Evolutionary conservation across 352 stramenopile species (phyloP).

Genomic region (Phytopythium aichiense): DNA sequence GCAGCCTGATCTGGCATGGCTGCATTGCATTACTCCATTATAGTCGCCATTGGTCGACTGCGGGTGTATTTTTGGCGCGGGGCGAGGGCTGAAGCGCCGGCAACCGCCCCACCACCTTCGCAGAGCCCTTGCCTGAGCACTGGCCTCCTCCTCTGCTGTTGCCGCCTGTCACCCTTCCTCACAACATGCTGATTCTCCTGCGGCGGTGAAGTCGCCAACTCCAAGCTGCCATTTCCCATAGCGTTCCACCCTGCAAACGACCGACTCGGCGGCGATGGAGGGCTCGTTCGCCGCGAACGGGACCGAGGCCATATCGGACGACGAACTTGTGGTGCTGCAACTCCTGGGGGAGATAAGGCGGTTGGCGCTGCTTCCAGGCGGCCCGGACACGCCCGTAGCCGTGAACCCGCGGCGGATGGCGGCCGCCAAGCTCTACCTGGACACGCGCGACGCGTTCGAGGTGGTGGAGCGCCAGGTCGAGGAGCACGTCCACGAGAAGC

Average conservation of each 20-base stretch:
- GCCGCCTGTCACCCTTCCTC: not conserved
- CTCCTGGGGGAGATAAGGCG: constrained; percentile 69
- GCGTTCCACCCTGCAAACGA: not conserved
- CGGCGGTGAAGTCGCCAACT: not conserved
- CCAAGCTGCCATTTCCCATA: not conserved
- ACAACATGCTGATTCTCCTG: not conserved
- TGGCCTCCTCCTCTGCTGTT: not conserved
- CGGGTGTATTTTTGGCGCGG: not conserved
- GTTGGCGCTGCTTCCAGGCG: constrained; percentile 22
- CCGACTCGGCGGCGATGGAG: not conserved
- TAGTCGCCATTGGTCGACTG: not conserved
- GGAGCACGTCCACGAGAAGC: constrained; percentile 28
- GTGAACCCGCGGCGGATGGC: constrained; percentile 41
- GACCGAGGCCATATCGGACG: constrained; percentile 8
- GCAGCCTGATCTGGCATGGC: too few relatives aligned
- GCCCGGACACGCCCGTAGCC: constrained; percentile 11
- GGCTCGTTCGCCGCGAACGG: not conserved
- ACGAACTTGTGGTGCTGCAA: constrained; percentile 65
- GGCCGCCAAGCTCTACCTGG: constrained; percentile 67
- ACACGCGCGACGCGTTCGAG: constrained; percentile 73
- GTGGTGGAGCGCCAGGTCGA: constrained; percentile 56
- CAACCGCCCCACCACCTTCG: not conserved
- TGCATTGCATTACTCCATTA: not conserved
- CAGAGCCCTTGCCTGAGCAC: not conserved
- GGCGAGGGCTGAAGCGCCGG: not conserved